Conservation (phyloP, 805 yeast species). For the Pichia occidentalis region DNA sequence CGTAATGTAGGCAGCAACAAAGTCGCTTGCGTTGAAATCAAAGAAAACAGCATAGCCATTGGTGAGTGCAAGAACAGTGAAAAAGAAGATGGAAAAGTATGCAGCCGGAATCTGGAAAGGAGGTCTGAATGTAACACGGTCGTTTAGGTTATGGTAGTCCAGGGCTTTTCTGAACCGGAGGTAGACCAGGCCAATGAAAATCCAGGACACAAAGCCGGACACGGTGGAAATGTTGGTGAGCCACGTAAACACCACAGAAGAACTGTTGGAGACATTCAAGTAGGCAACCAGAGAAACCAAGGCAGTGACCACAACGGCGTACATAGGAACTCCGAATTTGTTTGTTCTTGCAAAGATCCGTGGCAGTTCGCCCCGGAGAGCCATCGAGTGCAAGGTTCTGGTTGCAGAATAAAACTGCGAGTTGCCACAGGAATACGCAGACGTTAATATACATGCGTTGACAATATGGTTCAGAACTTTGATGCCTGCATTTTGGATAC, state of each 20-base stretch:
- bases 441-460: conserved; percentile 54
- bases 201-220: conserved; percentile 63
- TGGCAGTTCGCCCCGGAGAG: conserved; percentile 36
- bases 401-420: conserved; percentile 38
- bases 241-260: conserved; percentile 56
- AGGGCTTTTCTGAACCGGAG: conserved; percentile 62
- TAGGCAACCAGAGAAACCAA: conserved; percentile 42
- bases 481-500: conserved; percentile 55
- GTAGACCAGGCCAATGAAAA: conserved; percentile 46
- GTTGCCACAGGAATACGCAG: conserved; percentile 49
- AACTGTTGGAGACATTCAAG: conserved; percentile 46
- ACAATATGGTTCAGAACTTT: conserved; percentile 53
- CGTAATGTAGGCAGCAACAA: conserved; percentile 68
- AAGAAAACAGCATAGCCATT: conserved; percentile 69
- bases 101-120: conserved; percentile 52
- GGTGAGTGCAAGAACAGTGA: conserved; percentile 49
- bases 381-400: conserved; percentile 36
- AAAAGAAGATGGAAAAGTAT: conserved; percentile 41
- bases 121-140: conserved; percentile 54
- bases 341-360: conserved; percentile 31
- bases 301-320: conserved; percentile 37
- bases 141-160: conserved; percentile 41
- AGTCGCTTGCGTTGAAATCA: conserved; percentile 47
- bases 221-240: conserved; percentile 58
- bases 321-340: conserved; percentile 51